Conservation (phyloP, 1,139 yeast genomes). For the Candida pseudoviswanathii region DNA sequence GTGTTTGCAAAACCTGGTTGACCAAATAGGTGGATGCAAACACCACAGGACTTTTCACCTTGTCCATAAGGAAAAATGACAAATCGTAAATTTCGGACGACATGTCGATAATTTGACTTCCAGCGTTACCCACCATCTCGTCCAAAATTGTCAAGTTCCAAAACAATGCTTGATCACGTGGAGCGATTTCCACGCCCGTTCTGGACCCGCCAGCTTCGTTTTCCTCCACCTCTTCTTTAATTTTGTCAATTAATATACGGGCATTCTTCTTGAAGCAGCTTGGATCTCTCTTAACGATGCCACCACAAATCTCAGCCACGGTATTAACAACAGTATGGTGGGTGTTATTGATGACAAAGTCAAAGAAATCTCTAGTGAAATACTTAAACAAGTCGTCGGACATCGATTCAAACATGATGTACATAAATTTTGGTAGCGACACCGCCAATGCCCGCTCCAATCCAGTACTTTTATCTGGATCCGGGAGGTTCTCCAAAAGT, state of each 20-base stretch:
- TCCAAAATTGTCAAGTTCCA: conserved; percentile 74
- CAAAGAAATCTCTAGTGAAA: conserved; percentile 54
- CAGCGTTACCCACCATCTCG: conserved; percentile 74
- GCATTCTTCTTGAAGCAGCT: conserved; percentile 46
- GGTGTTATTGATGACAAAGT: conserved; percentile 61
- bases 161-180: conserved; percentile 75
- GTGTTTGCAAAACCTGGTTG: conserved; percentile 66
- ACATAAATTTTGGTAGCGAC: conserved; percentile 63
- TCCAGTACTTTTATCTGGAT: conserved; percentile 49
- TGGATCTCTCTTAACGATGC: conserved; percentile 66
- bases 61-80: conserved; percentile 52
- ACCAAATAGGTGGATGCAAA: conserved; percentile 53
- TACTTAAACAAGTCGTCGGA: conserved; percentile 62
- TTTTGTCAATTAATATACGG: conserved; percentile 49
- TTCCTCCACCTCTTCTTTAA: conserved; percentile 71
- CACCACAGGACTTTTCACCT: conserved; percentile 67
- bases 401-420: conserved; percentile 68
- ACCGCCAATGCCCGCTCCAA: conserved; percentile 57
- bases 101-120: conserved; percentile 47
- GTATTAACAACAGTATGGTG: conserved; percentile 68
- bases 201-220: conserved; percentile 84
- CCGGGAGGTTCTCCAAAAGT: conserved; percentile 78
- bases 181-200: conserved; percentile 66
- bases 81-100: conserved; percentile 52
- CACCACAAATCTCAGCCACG: conserved; percentile 70